phyloP scores from a whole-genome alignment of 2,329 filamentous ascomycete genomes.

The Claviceps sp. region DNA sequence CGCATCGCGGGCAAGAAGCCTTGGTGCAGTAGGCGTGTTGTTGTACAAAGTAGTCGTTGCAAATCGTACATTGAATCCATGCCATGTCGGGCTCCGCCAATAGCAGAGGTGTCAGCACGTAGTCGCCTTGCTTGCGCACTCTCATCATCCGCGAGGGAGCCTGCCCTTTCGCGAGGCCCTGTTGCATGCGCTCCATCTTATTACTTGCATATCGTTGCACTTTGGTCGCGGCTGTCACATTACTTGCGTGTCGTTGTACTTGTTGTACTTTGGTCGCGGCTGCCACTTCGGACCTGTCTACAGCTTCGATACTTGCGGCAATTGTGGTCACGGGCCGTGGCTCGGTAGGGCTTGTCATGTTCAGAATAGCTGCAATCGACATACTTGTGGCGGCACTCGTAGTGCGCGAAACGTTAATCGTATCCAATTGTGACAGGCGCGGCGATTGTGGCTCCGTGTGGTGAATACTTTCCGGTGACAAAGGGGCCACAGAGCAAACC shows the following conservation, averaged over 20 bases:
- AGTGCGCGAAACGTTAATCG: not conserved
- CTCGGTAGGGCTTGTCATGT: slow-evolving; percentile 13
- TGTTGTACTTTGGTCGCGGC: not conserved
- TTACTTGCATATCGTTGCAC: slow-evolving; percentile 15
- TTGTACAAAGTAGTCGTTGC: slow-evolving; percentile 72
- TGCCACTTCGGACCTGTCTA: slow-evolving; percentile 7
- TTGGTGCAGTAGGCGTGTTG: slow-evolving; percentile 76
- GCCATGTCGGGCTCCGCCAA: slow-evolving; percentile 61
- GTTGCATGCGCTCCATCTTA: slow-evolving; percentile 14
- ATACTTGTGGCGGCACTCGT: slow-evolving; percentile 14
- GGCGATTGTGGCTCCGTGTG: slow-evolving; percentile 13
- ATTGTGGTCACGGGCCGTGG: slow-evolving; percentile 8
- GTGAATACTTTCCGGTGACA: slow-evolving; percentile 19
- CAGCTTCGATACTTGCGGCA: slow-evolving; percentile 15
- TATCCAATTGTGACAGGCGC: slow-evolving; percentile 7
- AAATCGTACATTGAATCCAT: slow-evolving; percentile 85
- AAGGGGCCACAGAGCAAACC: slow-evolving; percentile 10
- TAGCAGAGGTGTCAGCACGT: slow-evolving; percentile 65
- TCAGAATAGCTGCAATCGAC: slow-evolving; percentile 21
- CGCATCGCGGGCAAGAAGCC: slow-evolving; percentile 79
- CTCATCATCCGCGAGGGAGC: slow-evolving; percentile 19
- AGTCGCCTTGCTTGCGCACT: slow-evolving; percentile 56
- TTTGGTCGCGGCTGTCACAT: slow-evolving; percentile 1
- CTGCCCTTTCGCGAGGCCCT: slow-evolving; percentile 19
- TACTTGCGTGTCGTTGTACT: slow-evolving; percentile 12